Base-by-base conservation (phyloP, 129 eudicot genomes). In the Flaveria sonorensis region DNA sequence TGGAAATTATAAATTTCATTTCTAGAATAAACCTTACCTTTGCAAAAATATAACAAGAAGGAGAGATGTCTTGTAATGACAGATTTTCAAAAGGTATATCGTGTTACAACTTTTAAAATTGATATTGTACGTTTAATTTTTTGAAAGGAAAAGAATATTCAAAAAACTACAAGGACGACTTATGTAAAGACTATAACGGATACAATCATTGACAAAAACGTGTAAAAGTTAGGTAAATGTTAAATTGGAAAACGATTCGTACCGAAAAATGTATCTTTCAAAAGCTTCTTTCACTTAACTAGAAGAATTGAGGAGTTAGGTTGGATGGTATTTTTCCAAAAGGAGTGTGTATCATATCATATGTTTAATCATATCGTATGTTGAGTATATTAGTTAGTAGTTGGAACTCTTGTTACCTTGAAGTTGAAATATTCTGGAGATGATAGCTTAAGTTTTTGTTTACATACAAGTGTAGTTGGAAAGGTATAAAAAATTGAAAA, bases 211-310 rank as follows among this genome's bases (percentile, higher is more conserved):
- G 12, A 3, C 52, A 26, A 47, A 48, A 70, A 70, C 11, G 6
- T n/a, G 30, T 6, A 63, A 46, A 61, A 26, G 71, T 62, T 62
- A 28, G 79, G 62, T 10, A 62, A 62, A 62, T 15, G 62, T 63
- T 71, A 63, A 64, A 48, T 48, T 61, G 47, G 46, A 76, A 12
- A 63, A 64, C 9, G 36, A 62, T 62, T 2, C 13, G 20, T 46
- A 24, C 70, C 3, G 2, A 71, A 48, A 62, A 23, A 24, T 62
- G 15, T 45, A 16, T 61, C 28, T 63, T 7, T 26, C 57, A 0
- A n/a, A 46, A 61, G 45, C 62, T 62, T 9, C 18, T 62, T 62
- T 26, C 18, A 8, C 13, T 20, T 43, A 61, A 24, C 45, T 43
- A 15, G 61, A 8, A 8, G 50, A 45, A 74, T 15, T 42, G 20